Percentiles rank a stretch among this genome's conserved stretches.
Evolutionary conservation across 1,284 basidiomycete species (phyloP).

Genomic region (Trametes polyzona): DNA sequence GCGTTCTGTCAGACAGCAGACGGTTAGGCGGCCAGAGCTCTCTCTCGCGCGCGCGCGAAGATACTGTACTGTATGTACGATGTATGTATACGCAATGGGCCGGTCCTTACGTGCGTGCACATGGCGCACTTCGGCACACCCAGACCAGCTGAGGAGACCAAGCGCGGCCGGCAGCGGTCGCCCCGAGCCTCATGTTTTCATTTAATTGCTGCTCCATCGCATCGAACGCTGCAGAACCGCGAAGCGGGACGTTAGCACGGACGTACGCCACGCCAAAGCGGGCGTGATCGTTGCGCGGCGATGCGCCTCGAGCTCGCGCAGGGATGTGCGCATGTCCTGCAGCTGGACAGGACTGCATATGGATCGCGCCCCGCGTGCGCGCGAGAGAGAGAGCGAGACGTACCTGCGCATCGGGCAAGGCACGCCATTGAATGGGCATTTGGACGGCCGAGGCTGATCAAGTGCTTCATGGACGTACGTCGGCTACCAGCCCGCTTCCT

Average conservation of each 20-base stretch:
- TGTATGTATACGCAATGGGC: too few species aligned
- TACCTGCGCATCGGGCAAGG: neutral
- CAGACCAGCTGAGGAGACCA: neutral
- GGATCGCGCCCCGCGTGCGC: neutral
- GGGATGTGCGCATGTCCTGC: neutral
- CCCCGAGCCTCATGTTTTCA: too few species aligned
- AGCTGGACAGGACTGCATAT: too few species aligned
- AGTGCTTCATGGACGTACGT: neutral
- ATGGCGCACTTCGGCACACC: neutral
- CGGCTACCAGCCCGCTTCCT: neutral
- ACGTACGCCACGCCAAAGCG: neutral
- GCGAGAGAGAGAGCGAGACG: neutral
- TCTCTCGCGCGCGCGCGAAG: neutral
- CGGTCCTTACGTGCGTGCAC: neutral
- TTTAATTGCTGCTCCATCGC: too few species aligned
- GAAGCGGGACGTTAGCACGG: neutral
- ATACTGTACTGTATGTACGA: too few species aligned
- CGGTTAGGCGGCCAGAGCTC: too few species aligned
- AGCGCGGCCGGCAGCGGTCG: too few species aligned
- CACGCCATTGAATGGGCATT: slow-evolving; percentile 6
- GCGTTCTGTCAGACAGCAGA: too few species aligned
- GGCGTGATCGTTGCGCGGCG: neutral
- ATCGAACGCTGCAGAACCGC: slow-evolving; percentile 5
- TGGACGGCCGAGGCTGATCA: neutral
- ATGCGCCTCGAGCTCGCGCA: neutral